Evolutionary conservation across 2,329 filamentous ascomycete genomes (phyloP).

Genomic region (Metarhizium guizhouense): DNA sequence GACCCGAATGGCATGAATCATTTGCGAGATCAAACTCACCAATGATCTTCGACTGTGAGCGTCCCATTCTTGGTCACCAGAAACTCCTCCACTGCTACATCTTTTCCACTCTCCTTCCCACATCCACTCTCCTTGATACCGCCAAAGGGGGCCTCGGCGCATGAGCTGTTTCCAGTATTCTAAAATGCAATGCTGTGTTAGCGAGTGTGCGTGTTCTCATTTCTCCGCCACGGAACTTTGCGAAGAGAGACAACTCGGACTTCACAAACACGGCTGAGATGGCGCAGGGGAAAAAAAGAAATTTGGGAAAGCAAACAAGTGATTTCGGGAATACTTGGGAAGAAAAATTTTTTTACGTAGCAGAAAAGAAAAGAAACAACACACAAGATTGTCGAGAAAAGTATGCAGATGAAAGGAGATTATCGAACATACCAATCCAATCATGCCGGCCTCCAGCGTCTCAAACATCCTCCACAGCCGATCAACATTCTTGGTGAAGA

Average conservation of each 20-base stretch:
- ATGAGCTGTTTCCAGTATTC: slow-evolving; percentile 32
- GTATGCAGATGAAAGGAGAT: not conserved
- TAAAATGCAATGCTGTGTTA: slow-evolving; percentile 2
- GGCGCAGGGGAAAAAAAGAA: not conserved
- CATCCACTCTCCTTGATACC: slow-evolving; percentile 39
- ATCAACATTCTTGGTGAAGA: slow-evolving; percentile 46
- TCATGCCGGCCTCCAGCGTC: slow-evolving; percentile 36
- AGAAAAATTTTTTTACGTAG: not conserved
- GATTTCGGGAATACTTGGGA: not conserved
- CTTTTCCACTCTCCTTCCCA: slow-evolving; percentile 39
- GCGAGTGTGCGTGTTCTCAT: not conserved
- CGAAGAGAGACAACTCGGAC: not conserved
- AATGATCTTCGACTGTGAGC: slow-evolving; percentile 24
- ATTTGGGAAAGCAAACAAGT: not conserved
- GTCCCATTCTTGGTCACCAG: slow-evolving; percentile 37
- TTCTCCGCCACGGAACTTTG: not conserved
- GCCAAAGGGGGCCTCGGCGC: slow-evolving; percentile 36
- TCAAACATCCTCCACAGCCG: slow-evolving; percentile 34
- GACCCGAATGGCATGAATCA: not conserved
- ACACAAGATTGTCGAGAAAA: not conserved
- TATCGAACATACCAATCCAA: slow-evolving; percentile 23
- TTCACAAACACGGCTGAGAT: not conserved
- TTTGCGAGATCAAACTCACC: not conserved
- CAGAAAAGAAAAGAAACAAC: not conserved
- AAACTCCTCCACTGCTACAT: slow-evolving; percentile 37